Evolutionary conservation across 2,329 filamentous ascomycete species (phyloP).

Genomic region (Coniochaeta sp.): DNA sequence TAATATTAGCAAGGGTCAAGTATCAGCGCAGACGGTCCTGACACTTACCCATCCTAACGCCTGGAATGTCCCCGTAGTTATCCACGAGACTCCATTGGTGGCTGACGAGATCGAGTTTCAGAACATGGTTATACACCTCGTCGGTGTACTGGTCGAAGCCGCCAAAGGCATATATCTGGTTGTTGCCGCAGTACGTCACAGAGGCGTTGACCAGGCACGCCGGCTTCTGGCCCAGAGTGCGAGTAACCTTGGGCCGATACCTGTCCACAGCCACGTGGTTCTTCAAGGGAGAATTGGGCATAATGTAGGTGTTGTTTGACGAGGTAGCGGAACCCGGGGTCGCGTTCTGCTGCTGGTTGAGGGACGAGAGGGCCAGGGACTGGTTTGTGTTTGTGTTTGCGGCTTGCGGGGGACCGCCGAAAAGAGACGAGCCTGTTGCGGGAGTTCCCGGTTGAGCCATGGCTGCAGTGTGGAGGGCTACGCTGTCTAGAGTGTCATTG

Average conservation of each 20-base stretch:
- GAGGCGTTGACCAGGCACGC: constrained; percentile 97
- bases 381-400: constrained; percentile 13
- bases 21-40: constrained; percentile 6
- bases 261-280: constrained; percentile 58
- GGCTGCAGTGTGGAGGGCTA: constrained; percentile 14
- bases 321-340: constrained; percentile 35
- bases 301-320: constrained; percentile 77
- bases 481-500: background rate
- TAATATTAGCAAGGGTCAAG: constrained; percentile 7
- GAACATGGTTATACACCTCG: constrained; percentile 97
- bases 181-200: constrained; percentile 96
- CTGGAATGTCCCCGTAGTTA: constrained; percentile 97
- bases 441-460: constrained; percentile 41
- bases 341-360: constrained; percentile 6
- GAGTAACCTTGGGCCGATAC: constrained; percentile 78
- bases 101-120: constrained; percentile 77
- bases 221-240: constrained; percentile 72
- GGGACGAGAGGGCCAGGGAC: constrained; percentile 16
- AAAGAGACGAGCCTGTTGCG: constrained; percentile 31
- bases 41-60: constrained; percentile 82
- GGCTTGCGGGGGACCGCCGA: constrained; percentile 31
- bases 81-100: constrained; percentile 94
- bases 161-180: constrained; percentile 96
- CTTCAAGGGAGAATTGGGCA: constrained; percentile 78
- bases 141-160: constrained; percentile 99